These are phyloP conservation scores for Lactarius pseudohatsudake DNA, from an alignment of 768 basidiomycete species.

Conservation along the genomic window DNA sequence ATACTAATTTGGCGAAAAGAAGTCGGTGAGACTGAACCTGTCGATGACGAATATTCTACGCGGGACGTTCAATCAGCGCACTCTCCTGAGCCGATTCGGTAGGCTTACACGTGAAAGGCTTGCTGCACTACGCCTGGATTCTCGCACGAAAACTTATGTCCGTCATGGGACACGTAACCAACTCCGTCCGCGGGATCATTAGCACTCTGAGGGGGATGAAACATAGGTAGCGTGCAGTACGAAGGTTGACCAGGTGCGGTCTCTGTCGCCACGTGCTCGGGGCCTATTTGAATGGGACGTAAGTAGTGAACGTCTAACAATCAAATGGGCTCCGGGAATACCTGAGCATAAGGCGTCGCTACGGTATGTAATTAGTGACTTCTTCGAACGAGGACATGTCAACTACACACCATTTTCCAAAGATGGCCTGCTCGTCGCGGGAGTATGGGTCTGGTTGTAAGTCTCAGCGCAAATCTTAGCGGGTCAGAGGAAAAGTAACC, in stretches of 20 bases:
- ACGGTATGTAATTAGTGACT: conserved; percentile 1
- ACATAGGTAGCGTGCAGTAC: conserved; percentile 53
- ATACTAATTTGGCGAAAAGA: background rate
- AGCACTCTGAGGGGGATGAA: conserved; percentile 44
- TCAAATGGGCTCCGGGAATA: conserved; percentile 22
- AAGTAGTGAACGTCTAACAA: background rate
- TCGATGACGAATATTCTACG: conserved; percentile 52
- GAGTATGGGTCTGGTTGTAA: conserved; percentile 54
- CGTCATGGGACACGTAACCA: conserved; percentile 56
- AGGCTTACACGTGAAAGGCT: conserved; percentile 58
- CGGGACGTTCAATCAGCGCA: background rate
- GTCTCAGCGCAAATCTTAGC: background rate
- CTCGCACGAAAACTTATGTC: conserved; percentile 53
- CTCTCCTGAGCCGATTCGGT: no score
- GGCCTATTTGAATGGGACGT: conserved; percentile 37
- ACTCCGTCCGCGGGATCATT: conserved; percentile 35
- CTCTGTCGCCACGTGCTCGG: conserved; percentile 44
- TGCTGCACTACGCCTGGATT: conserved; percentile 55
- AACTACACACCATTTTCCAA: conserved; percentile 50
- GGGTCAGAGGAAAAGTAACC: conserved; percentile 33
- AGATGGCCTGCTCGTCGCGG: conserved; percentile 51
- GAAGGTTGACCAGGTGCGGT: conserved; percentile 46
- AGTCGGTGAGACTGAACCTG: conserved; percentile 40
- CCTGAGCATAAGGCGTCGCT: conserved; percentile 56
- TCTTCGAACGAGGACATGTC: background rate